Percentiles rank a stretch among this genome's conserved stretches.
Evolutionary conservation across 2,329 filamentous ascomycete genomes (phyloP).

Genomic region (Epichloe amarillans): DNA sequence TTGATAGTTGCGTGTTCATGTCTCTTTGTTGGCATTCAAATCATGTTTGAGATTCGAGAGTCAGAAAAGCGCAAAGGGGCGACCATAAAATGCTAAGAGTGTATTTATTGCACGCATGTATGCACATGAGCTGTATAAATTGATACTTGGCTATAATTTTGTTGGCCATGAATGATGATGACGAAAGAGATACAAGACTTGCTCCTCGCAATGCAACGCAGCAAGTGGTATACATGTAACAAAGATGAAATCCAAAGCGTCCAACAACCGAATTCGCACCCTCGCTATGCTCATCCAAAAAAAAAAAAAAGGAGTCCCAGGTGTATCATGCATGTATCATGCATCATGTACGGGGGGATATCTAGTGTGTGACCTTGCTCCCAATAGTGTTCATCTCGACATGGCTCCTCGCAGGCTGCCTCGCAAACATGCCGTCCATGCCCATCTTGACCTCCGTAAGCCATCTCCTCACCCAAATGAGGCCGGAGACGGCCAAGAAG

Average conservation of each 20-base stretch:
- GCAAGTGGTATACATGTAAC: no score
- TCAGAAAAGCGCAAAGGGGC: conserved; percentile 72
- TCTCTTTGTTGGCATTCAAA: conserved; percentile 73
- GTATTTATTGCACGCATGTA: background rate
- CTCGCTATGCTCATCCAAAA: no score
- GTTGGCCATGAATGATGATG: background rate
- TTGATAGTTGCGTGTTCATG: conserved; percentile 55
- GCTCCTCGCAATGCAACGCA: no score
- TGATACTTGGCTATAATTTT: background rate
- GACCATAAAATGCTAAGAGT: conserved; percentile 53
- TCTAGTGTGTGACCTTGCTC: background rate
- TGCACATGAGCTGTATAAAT: background rate
- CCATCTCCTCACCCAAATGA: conserved; percentile 37
- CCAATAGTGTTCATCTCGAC: conserved; percentile 13
- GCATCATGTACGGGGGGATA: no score
- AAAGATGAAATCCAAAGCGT: no score
- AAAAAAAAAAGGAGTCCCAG: no score
- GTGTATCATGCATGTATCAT: no score
- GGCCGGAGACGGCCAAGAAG: conserved; percentile 35
- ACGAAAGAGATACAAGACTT: no score
- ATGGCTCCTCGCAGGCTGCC: conserved; percentile 12
- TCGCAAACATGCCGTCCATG: conserved; percentile 28
- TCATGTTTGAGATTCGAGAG: conserved; percentile 95
- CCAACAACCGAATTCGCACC: no score
- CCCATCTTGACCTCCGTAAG: conserved; percentile 33